phyloP scores from a whole-genome alignment of 1,284 basidiomycete genomes.

The Cryptococcus wingfieldii region DNA sequence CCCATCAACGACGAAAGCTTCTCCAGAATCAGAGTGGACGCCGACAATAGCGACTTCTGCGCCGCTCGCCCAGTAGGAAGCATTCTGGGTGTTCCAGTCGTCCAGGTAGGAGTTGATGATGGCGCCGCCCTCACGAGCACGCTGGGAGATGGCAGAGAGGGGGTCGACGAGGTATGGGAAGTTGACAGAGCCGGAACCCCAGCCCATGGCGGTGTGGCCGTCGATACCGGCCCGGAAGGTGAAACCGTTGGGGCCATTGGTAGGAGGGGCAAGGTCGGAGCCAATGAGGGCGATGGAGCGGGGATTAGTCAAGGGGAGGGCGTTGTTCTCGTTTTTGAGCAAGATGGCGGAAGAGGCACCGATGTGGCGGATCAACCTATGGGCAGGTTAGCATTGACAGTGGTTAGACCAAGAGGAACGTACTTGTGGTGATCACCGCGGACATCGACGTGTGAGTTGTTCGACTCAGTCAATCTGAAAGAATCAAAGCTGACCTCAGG shows the following conservation, averaged over 20 bases:
- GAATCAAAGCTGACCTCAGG: constrained; percentile 50
- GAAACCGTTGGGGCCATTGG: constrained; percentile 68
- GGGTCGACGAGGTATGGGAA: constrained; percentile 55
- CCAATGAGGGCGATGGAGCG: constrained; percentile 59
- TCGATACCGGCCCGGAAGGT: constrained; percentile 54
- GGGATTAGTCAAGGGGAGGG: constrained; percentile 56
- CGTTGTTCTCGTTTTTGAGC: constrained; percentile 62
- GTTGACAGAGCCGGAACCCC: constrained; percentile 63
- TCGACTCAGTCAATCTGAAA: constrained; percentile 6
- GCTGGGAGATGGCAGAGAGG: constrained; percentile 64
- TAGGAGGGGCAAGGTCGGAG: constrained; percentile 64
- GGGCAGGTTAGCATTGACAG: neutral
- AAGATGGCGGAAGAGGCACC: constrained; percentile 69
- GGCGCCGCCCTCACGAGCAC: constrained; percentile 57
- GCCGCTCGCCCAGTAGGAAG: constrained; percentile 54
- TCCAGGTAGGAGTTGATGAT: constrained; percentile 54
- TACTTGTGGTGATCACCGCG: constrained; percentile 62
- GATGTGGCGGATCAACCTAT: constrained; percentile 64
- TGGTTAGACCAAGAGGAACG: neutral
- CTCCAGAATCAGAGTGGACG: constrained; percentile 68
- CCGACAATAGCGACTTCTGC: constrained; percentile 63
- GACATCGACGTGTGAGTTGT: constrained; percentile 63
- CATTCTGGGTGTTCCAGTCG: constrained; percentile 60
- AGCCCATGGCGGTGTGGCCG: constrained; percentile 73
- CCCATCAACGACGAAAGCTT: constrained; percentile 57